phyloP scores from a whole-genome alignment of 2,329 filamentous ascomycete genomes.

The Cordyceps javanica region DNA sequence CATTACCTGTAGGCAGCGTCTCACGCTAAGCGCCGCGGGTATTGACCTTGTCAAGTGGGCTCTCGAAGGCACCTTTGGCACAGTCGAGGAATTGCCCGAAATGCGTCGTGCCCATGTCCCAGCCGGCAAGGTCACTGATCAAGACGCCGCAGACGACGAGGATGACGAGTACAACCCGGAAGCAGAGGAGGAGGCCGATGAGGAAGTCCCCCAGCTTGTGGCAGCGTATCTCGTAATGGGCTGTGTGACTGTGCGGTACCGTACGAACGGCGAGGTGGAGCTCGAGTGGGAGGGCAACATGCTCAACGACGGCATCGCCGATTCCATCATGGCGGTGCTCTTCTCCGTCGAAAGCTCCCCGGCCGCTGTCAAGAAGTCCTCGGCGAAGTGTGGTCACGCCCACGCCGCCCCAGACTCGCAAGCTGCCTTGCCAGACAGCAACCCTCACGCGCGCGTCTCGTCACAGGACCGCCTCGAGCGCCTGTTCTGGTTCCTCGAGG shows the following conservation, averaged over 20 bases:
- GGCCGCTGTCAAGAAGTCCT: constrained; percentile 75
- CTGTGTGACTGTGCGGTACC: constrained; percentile 76
- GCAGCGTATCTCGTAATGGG: constrained; percentile 76
- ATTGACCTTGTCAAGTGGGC: constrained; percentile 91
- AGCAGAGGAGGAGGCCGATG: constrained; percentile 56
- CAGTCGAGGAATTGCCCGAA: constrained; percentile 63
- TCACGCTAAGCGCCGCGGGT: constrained; percentile 81
- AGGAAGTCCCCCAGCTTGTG: constrained; percentile 52
- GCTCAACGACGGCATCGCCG: constrained; percentile 96
- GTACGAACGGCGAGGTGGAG: constrained; percentile 71
- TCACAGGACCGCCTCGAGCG: constrained; percentile 74
- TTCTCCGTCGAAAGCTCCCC: constrained; percentile 90
- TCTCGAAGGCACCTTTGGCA: constrained; percentile 88
- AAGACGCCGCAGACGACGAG: constrained; percentile 25
- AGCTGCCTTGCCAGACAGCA: constrained; percentile 19
- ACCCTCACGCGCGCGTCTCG: constrained; percentile 67
- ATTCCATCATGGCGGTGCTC: constrained; percentile 89
- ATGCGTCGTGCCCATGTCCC: constrained; percentile 34
- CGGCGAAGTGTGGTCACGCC: constrained; percentile 27
- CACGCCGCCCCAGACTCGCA: constrained; percentile 35
- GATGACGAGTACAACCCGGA: constrained; percentile 25
- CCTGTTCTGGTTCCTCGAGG: constrained; percentile 92
- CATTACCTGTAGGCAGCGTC: constrained; percentile 84
- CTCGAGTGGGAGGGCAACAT: constrained; percentile 98
- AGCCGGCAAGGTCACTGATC: constrained; percentile 24